These are phyloP conservation scores for Paulownia fortunei DNA, from an alignment of 257 asterid genomes.

Conservation along the genomic window DNA sequence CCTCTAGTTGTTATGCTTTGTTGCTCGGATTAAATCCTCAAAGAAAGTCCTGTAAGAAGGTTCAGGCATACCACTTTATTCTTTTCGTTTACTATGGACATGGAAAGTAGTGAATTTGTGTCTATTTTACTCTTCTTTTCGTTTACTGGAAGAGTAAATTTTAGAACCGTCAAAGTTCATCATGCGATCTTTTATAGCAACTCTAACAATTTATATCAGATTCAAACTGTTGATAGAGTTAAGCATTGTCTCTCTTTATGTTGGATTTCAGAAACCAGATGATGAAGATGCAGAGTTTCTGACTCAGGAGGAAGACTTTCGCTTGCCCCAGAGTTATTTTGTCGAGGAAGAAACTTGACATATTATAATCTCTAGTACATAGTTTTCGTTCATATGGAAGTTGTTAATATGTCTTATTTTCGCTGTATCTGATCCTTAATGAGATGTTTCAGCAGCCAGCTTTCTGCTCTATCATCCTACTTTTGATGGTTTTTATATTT, in stretches of 20 bases:
- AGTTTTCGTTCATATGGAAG: constrained; percentile 23
- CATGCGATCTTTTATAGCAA: not conserved
- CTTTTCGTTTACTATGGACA: not conserved
- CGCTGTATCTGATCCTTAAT: not conserved
- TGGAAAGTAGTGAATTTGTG: not conserved
- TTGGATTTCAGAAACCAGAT: constrained; percentile 73
- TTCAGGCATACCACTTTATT: not conserved
- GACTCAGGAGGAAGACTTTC: constrained; percentile 80
- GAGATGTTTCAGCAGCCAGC: constrained; percentile 1
- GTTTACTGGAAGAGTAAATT: not conserved
- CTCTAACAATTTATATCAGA: not conserved
- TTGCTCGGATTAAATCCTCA: not conserved
- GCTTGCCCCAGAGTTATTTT: constrained; percentile 80
- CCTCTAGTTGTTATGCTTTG: not conserved
- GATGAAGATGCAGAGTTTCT: constrained; percentile 77
- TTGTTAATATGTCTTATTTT: constrained; percentile 24
- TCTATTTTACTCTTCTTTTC: not conserved
- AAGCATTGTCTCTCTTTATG: not conserved
- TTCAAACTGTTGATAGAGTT: not conserved
- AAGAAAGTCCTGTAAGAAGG: not conserved
- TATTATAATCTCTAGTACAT: constrained; percentile 27
- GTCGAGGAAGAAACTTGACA: constrained; percentile 56
- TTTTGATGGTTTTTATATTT: constrained; percentile 4
- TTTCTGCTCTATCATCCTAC: not conserved
- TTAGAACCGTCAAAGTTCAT: not conserved